phyloP scores from a whole-genome alignment of 2,329 filamentous ascomycete species.

The Ceratocystis papillata region DNA sequence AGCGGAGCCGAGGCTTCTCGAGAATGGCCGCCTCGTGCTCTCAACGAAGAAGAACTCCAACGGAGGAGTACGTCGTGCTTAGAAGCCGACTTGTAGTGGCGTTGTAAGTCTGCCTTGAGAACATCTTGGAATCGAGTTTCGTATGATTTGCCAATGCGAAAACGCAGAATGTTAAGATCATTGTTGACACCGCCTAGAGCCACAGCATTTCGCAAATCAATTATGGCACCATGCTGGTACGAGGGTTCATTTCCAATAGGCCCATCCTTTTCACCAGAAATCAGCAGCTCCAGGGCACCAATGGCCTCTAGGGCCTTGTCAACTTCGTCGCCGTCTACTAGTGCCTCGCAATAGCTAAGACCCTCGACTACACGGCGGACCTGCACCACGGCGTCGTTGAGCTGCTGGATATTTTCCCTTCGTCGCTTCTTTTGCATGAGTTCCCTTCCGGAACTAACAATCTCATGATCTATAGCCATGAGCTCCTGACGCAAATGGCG shows the following conservation, averaged over 20 bases:
- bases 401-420: constrained; percentile 70
- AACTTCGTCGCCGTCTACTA: constrained; percentile 74
- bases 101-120: constrained; percentile 65
- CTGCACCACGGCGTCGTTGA: constrained; percentile 75
- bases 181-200: constrained; percentile 46
- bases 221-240: constrained; percentile 39
- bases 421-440: constrained; percentile 73
- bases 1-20: constrained; percentile 40
- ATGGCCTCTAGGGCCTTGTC: constrained; percentile 70
- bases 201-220: constrained; percentile 17
- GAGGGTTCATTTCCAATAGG: constrained; percentile 39
- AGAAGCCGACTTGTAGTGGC: constrained; percentile 67
- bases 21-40: constrained; percentile 56
- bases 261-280: constrained; percentile 55
- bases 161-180: constrained; percentile 64
- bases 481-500: constrained; percentile 70
- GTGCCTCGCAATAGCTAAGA: constrained; percentile 62
- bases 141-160: constrained; percentile 76
- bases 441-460: constrained; percentile 73
- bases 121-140: constrained; percentile 69
- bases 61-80: constrained; percentile 64
- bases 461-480: constrained; percentile 69
- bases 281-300: constrained; percentile 65
- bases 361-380: constrained; percentile 66
- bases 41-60: constrained; percentile 69